A percentile compares a stretch with the other conserved stretches of the same genome.
Conservation (phyloP, 1,139 yeast species). For the Lodderomyces metapsilosis region DNA sequence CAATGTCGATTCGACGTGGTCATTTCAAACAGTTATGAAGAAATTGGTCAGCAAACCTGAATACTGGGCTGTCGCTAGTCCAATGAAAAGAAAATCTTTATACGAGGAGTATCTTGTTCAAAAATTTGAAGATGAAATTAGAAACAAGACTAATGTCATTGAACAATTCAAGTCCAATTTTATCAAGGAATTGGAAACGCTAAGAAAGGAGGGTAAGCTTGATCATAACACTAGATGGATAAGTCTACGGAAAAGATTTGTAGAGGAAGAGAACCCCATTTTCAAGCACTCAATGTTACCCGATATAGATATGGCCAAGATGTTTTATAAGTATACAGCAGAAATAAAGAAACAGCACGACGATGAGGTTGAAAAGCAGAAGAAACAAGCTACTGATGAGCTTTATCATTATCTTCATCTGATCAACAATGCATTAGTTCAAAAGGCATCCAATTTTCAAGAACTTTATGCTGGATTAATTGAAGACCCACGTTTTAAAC, state of each 20-base stretch:
- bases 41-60: slow-evolving; percentile 55
- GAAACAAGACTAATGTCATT: slow-evolving; percentile 50
- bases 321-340: slow-evolving; percentile 51
- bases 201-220: slow-evolving; percentile 35
- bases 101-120: slow-evolving; percentile 66
- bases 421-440: slow-evolving; percentile 31
- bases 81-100: slow-evolving; percentile 56
- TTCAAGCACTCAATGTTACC: slow-evolving; percentile 63
- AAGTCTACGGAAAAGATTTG: slow-evolving; percentile 43
- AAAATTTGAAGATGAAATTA: slow-evolving; percentile 52
- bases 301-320: slow-evolving; percentile 52
- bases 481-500: slow-evolving; percentile 52
- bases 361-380: slow-evolving; percentile 25
- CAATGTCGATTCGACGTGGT: slow-evolving; percentile 71
- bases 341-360: slow-evolving; percentile 41
- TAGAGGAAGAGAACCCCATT: slow-evolving; percentile 62
- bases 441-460: slow-evolving; percentile 43
- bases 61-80: slow-evolving; percentile 69
- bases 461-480: slow-evolving; percentile 37
- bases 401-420: slow-evolving; percentile 47
- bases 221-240: slow-evolving; percentile 67
- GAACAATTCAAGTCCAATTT: slow-evolving; percentile 59
- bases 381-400: slow-evolving; percentile 51
- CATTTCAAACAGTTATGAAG: slow-evolving; percentile 69
- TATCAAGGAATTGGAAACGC: slow-evolving; percentile 42